These are phyloP conservation scores for Castanea crenata DNA, from an alignment of 306 rosid species.

Conservation along the genomic window DNA sequence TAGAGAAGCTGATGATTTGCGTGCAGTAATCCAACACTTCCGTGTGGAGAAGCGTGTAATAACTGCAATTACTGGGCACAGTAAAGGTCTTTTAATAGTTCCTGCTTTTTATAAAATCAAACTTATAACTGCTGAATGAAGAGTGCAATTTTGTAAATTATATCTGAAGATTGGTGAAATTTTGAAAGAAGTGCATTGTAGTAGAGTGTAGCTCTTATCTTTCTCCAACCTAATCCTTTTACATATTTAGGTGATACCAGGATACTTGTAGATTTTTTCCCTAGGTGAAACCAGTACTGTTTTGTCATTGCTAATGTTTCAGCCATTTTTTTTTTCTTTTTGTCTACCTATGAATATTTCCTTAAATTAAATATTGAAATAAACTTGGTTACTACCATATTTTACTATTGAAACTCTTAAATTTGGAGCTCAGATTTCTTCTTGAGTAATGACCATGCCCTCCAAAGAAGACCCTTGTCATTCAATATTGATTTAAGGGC, in stretches of 20 bases:
- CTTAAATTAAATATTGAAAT: background rate
- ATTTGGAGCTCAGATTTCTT: background rate
- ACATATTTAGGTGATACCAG: background rate
- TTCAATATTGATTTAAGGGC: background rate
- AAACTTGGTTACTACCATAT: background rate
- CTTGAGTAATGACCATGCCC: background rate
- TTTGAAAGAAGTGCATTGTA: background rate
- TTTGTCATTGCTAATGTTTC: background rate
- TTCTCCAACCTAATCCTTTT: background rate
- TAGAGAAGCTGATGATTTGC: constrained; percentile 79
- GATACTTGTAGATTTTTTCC: background rate
- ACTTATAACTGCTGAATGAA: constrained; percentile 11
- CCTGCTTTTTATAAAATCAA: constrained; percentile 11
- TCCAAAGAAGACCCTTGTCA: background rate
- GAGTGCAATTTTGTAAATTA: background rate
- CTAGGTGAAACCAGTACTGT: background rate
- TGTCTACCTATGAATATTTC: background rate
- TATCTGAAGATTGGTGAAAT: background rate
- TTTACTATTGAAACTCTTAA: background rate
- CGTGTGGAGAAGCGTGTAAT: constrained; percentile 39
- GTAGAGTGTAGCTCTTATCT: background rate
- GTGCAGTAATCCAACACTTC: constrained; percentile 66
- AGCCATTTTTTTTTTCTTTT: background rate
- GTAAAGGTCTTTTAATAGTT: constrained; percentile 62
- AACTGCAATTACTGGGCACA: constrained; percentile 78